Base-by-base conservation (phyloP, 345 rosid species). In the Boechera divaricarpa region DNA sequence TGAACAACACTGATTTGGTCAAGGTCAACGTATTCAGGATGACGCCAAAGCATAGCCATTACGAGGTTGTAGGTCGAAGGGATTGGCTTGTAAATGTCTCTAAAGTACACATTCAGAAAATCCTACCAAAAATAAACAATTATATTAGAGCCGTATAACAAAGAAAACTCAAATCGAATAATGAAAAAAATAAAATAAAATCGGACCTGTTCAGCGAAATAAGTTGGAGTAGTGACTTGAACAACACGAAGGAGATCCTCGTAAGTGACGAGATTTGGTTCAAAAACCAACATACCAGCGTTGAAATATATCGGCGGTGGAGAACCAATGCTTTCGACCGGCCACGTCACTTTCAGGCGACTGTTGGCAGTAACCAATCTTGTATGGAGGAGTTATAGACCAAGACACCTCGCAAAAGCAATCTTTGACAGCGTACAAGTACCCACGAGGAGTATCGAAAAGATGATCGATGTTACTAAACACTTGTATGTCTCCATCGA, bases 11-110 rank as follows among this genome's bases (percentile, higher is more conserved):
- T 86, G 29, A 79, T 82, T 66, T 82, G 57, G 38, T 83, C 85
- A 8, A 86, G 54, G 56, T 87, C 85, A 1, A 89, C 32, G 26
- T 84, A 80, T 61, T 87, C 89, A 21, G 86, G 94, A 56, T 89
- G 94, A 54, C 90, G 92, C 94, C 94, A 89, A 2, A 87, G 80
- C 88, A 87, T 74, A 63, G 92, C 94, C 68, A 85, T 4, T 2
- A 87, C 88, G 13, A 89, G 84, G 49, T 87, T 89, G 83, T 87
- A 87, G 1, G 32, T 61, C 0, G 57, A 51, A 21, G 89, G 85
- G 36, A 87, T 80, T 7, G 92, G 90, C 83, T 82, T 81, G 87
- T 82, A 87, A 26, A 80, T 69, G 35, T 84, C 86, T 67, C 31
- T 84, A 42, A 89, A 89, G 75, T 51, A 87, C 80, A 75, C 72